Base-by-base conservation (phyloP, 2,329 filamentous ascomycete species). In the Thielaviopsis musarum region DNA sequence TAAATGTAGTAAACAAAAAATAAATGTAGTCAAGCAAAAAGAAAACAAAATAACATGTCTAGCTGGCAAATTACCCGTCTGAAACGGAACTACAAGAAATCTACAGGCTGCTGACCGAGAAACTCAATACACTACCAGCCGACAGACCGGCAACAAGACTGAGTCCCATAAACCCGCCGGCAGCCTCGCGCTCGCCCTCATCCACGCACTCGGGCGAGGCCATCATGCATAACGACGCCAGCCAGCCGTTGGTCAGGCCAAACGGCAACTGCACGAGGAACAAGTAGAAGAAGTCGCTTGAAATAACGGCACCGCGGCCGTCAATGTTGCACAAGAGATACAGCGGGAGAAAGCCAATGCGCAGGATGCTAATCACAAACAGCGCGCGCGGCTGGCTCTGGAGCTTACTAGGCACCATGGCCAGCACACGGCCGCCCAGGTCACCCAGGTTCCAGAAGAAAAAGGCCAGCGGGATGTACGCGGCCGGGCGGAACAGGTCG, bases 401-500 rank as follows among this genome's bases (percentile, higher is more conserved):
- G 9, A 89, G 71, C 2, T 64, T 85, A 66, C 68, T 74, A 59
- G 68, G 84, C 70, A 71, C 78, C 64, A 69, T 79, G 1, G 89
- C 85, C 1, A 81, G 69, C 21, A 95, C 72, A 9, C 93, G 82
- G 5, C 93, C 93, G 15, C 80, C 63, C 7, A 97, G 74, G 68
- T 97, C 93, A 52, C 93, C 93, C 1, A 85, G 69, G 68, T 97
- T 98, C 93, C 93, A 98, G 68, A 93, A 81, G 62, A 97, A 81
- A 71, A 97, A 95, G 3, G 81, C 89, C 0, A 96, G 77, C 0
- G 93, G 91, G 61, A 97, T 91, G 69, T 97, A 98, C 17, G 85
- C 83, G 0, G 82, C 76, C 0, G 88, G 82, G 57, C 82, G 80
- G 64, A 94, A 80, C 17, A 94, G 72, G 7, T 67, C 63, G 54